Base-by-base conservation (phyloP, 2,329 filamentous ascomycete species). In the Bipolaris oryzae region DNA sequence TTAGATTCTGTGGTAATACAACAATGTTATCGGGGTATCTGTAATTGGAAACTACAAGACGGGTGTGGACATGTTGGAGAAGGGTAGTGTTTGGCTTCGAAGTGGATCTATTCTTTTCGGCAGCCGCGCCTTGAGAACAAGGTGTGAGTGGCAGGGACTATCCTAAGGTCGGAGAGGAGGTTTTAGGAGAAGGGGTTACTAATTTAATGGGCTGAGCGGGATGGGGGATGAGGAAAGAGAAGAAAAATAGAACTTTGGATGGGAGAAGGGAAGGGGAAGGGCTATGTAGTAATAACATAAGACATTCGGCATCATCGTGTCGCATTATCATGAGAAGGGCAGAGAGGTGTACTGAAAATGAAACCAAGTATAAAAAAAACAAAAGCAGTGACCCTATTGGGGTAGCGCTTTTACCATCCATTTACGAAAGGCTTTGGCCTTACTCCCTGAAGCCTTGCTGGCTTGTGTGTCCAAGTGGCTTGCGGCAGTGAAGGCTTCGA, bases 401-500 rank as follows among this genome's bases (percentile, higher is more conserved):
- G 55, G 33, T 46, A 37, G 55, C 50, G 56, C 48, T 49, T 51
- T 59, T 21, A 67, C 54, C 55, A 70, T 58, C 62, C 67, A 69
- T 18, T 49, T 64, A 47, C 70, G 56, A 48, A 72, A 72, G 11
- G 63, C 62, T 44, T 60, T 62, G 18, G 70, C 69, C 54, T 68
- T 71, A 20, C 57, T 67, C 35, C 56, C 53, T 10, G 55, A 42
- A 13, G 58, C 57, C 10, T 57, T 50, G n/a, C 53, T 61, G 25
- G 61, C 64, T 49, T 63, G 58, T 38, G 58, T 55, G 37, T 74
- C 71, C 52, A 70, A 58, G 46, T 63, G 63, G 34, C 68, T 67
- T 1, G 67, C 70, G 5, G 62, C 64, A 35, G 64, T 68, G 50
- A 72, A 74, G 3, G 69, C 71, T 39, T 70, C 67, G 7, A 72